Conservation (phyloP, 2,329 filamentous ascomycete genomes). For the Hyphodiscus sp. region DNA sequence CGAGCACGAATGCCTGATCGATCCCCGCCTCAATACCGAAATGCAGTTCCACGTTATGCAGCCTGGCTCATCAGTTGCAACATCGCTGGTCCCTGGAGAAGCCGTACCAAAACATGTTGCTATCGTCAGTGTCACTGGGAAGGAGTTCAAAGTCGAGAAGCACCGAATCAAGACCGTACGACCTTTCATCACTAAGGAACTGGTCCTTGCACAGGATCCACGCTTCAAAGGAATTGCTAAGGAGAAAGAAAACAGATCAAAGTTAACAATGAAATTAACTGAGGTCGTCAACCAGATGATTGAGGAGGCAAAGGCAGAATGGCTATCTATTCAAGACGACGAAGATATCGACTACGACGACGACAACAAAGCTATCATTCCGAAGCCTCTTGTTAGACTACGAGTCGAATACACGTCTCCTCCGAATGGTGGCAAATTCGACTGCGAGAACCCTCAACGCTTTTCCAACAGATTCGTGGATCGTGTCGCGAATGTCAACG, state of each 20-base stretch:
- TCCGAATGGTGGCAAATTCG: slow-evolving; percentile 76
- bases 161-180: slow-evolving; percentile 82
- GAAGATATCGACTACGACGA: slow-evolving; percentile 50
- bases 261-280: slow-evolving; percentile 72
- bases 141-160: slow-evolving; percentile 71
- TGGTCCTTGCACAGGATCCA: slow-evolving; percentile 68
- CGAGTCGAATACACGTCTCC: slow-evolving; percentile 87
- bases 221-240: slow-evolving; percentile 72
- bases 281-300: slow-evolving; percentile 81
- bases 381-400: slow-evolving; percentile 78
- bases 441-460: slow-evolving; percentile 90
- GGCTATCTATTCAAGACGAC: slow-evolving; percentile 70
- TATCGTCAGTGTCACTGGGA: slow-evolving; percentile 76
- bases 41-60: slow-evolving; percentile 96
- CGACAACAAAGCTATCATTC: slow-evolving; percentile 36
- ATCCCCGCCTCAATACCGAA: slow-evolving; percentile 75
- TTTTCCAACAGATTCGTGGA: slow-evolving; percentile 89
- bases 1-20: slow-evolving; percentile 91
- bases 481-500: slow-evolving; percentile 89
- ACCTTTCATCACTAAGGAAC: slow-evolving; percentile 82
- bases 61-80: slow-evolving; percentile 91
- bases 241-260: slow-evolving; percentile 74
- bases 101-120: slow-evolving; percentile 87
- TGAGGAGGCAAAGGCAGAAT: slow-evolving; percentile 72
- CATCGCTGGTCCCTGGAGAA: slow-evolving; percentile 83